Evolutionary conservation across 768 basidiomycete species (phyloP).

Genomic region (Collybiopsis luxurians): DNA sequence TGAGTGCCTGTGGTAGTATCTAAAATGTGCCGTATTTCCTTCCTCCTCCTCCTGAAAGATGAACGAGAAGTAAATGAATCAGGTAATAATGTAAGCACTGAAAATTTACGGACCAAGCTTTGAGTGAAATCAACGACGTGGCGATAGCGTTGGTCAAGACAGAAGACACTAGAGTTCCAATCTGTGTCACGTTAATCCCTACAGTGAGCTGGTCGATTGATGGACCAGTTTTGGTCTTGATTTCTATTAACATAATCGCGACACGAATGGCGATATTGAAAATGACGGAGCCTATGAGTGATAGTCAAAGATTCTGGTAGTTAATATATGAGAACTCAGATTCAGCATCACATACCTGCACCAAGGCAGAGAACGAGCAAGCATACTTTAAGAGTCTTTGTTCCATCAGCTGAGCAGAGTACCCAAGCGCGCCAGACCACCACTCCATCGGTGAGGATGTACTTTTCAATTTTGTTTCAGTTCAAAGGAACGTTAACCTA

Average conservation of each 20-base stretch:
- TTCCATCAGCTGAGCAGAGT: neutral
- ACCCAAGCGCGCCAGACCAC: conserved; percentile 9
- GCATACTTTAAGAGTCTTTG: neutral
- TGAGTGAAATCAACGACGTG: conserved; percentile 10
- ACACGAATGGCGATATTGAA: neutral
- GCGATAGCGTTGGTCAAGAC: conserved; percentile 14
- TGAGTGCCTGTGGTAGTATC: neutral
- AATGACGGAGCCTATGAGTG: neutral
- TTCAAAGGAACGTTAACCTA: too few relatives aligned
- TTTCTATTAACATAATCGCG: neutral
- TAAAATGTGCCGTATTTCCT: neutral
- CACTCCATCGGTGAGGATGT: conserved; percentile 4
- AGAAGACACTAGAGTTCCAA: conserved; percentile 7
- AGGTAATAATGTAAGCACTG: too few relatives aligned
- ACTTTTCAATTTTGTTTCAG: neutral
- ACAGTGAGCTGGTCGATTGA: neutral
- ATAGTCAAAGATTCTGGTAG: too few relatives aligned
- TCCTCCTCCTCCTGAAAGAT: neutral
- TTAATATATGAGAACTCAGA: neutral
- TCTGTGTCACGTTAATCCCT: conserved; percentile 13
- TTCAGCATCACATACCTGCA: neutral
- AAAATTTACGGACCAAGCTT: conserved; percentile 7
- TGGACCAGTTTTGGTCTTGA: neutral
- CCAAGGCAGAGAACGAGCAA: neutral
- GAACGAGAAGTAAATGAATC: neutral